Evolutionary conservation across 306 rosid species (phyloP).

Genomic region (Nissolia schottii): DNA sequence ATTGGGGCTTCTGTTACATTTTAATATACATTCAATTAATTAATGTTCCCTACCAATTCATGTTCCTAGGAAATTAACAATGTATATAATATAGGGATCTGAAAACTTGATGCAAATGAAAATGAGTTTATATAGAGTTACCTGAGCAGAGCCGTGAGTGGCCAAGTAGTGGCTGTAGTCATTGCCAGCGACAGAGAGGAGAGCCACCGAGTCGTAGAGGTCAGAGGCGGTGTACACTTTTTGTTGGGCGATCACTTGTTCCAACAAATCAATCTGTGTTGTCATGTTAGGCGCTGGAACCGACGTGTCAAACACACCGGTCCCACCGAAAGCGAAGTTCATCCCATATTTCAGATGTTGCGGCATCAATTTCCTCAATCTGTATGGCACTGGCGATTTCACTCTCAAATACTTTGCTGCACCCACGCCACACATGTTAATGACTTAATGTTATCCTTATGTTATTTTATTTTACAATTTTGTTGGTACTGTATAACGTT

Average conservation of each 20-base stretch:
- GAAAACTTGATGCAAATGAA: no score
- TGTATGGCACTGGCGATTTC: slow-evolving; percentile 77
- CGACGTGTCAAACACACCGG: slow-evolving; percentile 69
- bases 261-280: slow-evolving; percentile 58
- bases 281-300: slow-evolving; percentile 70
- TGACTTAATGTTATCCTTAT: no score
- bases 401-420: slow-evolving; percentile 66
- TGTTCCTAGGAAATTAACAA: no score
- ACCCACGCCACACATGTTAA: neutral
- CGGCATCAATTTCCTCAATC: slow-evolving; percentile 36
- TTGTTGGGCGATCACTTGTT: slow-evolving; percentile 28
- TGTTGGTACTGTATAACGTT: no score
- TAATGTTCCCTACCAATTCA: no score
- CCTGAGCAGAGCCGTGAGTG: slow-evolving; percentile 49
- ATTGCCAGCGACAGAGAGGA: slow-evolving; percentile 75
- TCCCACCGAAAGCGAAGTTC: slow-evolving; percentile 88
- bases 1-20: neutral
- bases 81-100: no score
- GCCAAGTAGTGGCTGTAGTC: slow-evolving; percentile 47
- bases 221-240: slow-evolving; percentile 31
- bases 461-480: no score
- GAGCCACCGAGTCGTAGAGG: slow-evolving; percentile 54
- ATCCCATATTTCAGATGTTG: slow-evolving; percentile 59
- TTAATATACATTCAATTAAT: neutral
- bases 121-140: no score